A percentile compares a stretch with the other conserved stretches of the same genome.
Conservation (phyloP, 1,284 basidiomycete genomes). For the Nidula niveotomentosa region DNA sequence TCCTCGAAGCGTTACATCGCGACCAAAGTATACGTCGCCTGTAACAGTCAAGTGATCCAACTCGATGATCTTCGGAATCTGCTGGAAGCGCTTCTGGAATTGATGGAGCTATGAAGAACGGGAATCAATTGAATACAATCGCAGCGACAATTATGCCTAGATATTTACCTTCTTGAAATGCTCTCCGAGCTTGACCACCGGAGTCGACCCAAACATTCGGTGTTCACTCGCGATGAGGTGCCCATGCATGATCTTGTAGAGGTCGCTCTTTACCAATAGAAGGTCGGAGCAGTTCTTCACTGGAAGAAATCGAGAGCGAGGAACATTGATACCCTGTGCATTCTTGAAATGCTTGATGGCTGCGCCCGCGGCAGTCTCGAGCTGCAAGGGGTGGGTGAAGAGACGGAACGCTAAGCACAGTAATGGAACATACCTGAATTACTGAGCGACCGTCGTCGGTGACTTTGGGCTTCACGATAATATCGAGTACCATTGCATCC, state of each 20-base stretch:
- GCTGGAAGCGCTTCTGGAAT: conserved; percentile 93
- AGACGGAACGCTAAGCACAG: conserved; percentile 5
- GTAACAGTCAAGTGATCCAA: conserved; percentile 91
- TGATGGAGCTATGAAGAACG: conserved; percentile 70
- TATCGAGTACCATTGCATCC: conserved; percentile 76
- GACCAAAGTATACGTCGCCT: conserved; percentile 90
- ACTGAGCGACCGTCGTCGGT: conserved; percentile 76
- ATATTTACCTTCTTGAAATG: conserved; percentile 64
- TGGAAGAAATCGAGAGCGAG: conserved; percentile 89
- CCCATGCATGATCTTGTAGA: conserved; percentile 89
- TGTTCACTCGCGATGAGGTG: conserved; percentile 82
- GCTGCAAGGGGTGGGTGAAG: conserved; percentile 45
- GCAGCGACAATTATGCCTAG: not conserved
- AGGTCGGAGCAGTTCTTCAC: conserved; percentile 85
- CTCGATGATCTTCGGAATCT: conserved; percentile 85
- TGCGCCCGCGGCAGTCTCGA: conserved; percentile 92
- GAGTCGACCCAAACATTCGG: conserved; percentile 83
- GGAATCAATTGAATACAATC: not conserved
- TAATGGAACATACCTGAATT: conserved; percentile 38
- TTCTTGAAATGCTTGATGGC: conserved; percentile 91
- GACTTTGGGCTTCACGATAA: conserved; percentile 81
- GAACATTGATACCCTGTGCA: conserved; percentile 94
- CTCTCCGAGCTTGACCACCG: conserved; percentile 92
- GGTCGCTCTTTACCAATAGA: conserved; percentile 87
- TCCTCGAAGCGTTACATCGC: conserved; percentile 78